Percentiles rank a stretch among this genome's conserved stretches.
Evolutionary conservation across 2,329 filamentous ascomycete genomes (phyloP).

Genomic region (Metarhizium anisopliae): DNA sequence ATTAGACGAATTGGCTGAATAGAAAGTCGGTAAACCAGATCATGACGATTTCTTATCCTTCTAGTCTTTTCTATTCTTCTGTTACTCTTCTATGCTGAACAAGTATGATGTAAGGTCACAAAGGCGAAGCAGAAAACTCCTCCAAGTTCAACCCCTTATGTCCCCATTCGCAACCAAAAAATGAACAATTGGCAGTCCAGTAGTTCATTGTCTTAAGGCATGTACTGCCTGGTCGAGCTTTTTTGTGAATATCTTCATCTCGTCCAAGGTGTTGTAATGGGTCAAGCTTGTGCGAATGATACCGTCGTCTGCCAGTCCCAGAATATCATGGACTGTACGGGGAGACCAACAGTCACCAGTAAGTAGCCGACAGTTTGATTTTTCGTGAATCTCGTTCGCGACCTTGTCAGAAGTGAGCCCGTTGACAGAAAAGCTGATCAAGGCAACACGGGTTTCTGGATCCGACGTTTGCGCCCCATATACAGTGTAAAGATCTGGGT

Average conservation of each 20-base stretch:
- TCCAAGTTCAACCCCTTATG: no score
- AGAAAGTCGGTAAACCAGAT: no score
- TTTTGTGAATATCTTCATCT: not conserved
- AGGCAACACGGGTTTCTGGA: constrained; percentile 43
- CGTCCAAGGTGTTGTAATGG: constrained; percentile 56
- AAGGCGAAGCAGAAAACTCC: no score
- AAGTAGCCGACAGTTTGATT: constrained; percentile 50
- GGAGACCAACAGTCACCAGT: constrained; percentile 65
- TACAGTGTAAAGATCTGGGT: constrained; percentile 29
- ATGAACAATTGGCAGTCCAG: no score
- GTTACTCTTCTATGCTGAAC: no score
- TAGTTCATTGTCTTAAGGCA: not conserved
- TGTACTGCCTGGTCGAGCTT: not conserved
- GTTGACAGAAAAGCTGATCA: constrained; percentile 57
- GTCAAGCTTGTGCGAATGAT: constrained; percentile 61
- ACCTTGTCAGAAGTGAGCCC: constrained; percentile 47
- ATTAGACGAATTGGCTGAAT: no score
- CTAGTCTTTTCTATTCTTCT: no score
- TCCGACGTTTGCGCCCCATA: constrained; percentile 4
- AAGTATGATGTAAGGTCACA: no score
- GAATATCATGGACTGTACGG: constrained; percentile 48
- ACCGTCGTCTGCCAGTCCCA: constrained; percentile 48
- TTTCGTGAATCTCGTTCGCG: constrained; percentile 52
- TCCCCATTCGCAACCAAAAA: no score
- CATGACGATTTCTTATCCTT: no score